phyloP scores from a whole-genome alignment of 2,329 filamentous ascomycete species.

The Hymenoscyphus infarciens region DNA sequence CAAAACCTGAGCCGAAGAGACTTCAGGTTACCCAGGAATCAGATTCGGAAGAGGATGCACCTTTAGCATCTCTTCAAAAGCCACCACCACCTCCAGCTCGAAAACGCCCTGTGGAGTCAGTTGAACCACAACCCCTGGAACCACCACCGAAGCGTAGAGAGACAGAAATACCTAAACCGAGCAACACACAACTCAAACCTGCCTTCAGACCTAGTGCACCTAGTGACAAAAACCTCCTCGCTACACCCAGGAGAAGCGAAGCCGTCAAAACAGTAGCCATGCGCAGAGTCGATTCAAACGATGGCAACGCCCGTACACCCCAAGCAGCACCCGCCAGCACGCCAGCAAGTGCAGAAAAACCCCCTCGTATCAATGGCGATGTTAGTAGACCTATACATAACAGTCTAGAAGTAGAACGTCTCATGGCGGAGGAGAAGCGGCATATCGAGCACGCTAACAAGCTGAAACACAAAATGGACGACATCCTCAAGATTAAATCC shows the following conservation, averaged over 20 bases:
- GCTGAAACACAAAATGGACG: conserved; percentile 35
- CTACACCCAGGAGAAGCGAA: conserved; percentile 43
- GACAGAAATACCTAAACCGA: conserved; percentile 36
- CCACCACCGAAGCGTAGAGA: conserved; percentile 34
- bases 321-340: conserved; percentile 33
- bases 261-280: conserved; percentile 36
- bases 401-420: conserved; percentile 17
- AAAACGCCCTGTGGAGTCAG: conserved; percentile 28
- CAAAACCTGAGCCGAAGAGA: conserved; percentile 11
- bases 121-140: conserved; percentile 28
- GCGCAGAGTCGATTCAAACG: conserved; percentile 39
- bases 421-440: conserved; percentile 18
- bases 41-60: conserved; percentile 35
- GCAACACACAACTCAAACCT: conserved; percentile 35
- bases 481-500: conserved; percentile 28
- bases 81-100: conserved; percentile 29
- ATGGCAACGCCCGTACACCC: conserved; percentile 40
- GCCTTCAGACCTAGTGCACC: conserved; percentile 30
- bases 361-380: conserved; percentile 28
- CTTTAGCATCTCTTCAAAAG: conserved; percentile 36
- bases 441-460: conserved; percentile 21
- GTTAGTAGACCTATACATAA: not conserved
- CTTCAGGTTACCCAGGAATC: conserved; percentile 5
- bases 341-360: conserved; percentile 34
- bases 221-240: conserved; percentile 32